Base-by-base conservation (phyloP, 192 early-diverging fungal species). In the Borealophlyctis nickersoniae region DNA sequence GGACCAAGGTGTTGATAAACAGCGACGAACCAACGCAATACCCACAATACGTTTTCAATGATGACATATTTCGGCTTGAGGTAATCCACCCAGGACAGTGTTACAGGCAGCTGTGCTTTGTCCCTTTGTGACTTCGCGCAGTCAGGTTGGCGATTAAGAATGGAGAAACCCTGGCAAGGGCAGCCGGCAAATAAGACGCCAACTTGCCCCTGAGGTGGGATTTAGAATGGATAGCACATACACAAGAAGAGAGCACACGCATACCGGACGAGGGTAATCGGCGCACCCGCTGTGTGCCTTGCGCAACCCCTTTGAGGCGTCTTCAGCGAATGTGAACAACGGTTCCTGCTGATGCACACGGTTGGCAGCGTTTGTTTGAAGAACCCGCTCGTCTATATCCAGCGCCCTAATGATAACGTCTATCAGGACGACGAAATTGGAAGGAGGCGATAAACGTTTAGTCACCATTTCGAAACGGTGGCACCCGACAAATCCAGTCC, bases 401-500 rank as follows among this genome's bases (percentile, higher is more conserved):
- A 58, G 24, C 1, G 57, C 57, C 39, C 39, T 45, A 45, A 45
- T 19, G 19, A 45, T 19, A 45, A 45, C 39, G 19, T 13, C 9
- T 45, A 45, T 45, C 39, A 45, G 39, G 9, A 19, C 39, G 39
- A 45, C 39, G 39, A 45, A n/a, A n/a, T n/a, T n/a, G n/a, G n/a
- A n/a, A n/a, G n/a, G n/a, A 7, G 39, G 9, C 7, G 19, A 45
- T 45, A 7, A 45, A 7, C 19, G 9, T 19, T 13, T 19, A 45
- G 9, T 7, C 19, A 45, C 57, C 57, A 58, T 19, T n/a, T 34
- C 32, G 57, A 35, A 0, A 13, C 14, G 35, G 29, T 1, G 57
- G 24, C 57, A 58, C 57, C 57, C 19, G 57, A 58, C 57, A 35
- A 22, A 16, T 58, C 57, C 57, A 58, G 32, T 14, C 57, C 57